Conservation (phyloP, 108 stramenopile species). For the Hondaea fermentalgiana region DNA sequence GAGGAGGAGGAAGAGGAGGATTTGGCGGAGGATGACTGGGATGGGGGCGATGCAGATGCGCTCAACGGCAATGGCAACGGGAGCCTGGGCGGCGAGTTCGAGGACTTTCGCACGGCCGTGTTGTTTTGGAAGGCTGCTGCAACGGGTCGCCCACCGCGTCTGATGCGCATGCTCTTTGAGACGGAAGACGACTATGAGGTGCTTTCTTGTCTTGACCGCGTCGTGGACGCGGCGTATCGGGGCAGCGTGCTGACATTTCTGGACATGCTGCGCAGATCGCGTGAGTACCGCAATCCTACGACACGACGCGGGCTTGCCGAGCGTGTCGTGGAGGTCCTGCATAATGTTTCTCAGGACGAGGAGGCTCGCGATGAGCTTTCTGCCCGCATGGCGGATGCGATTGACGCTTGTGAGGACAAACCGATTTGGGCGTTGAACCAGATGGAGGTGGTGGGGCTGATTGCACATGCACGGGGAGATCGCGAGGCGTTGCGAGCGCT, state of each 20-base stretch:
- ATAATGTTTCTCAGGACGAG: background rate
- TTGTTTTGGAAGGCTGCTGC: background rate
- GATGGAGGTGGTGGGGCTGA: background rate
- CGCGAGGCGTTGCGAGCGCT: background rate
- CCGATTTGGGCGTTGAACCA: constrained; percentile 6
- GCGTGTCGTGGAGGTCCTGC: background rate
- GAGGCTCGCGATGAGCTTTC: background rate
- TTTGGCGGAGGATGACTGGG: background rate
- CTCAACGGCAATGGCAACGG: background rate
- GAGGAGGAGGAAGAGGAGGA: background rate
- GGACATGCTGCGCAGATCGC: background rate
- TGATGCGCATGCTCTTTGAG: background rate
- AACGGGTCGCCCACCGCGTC: background rate
- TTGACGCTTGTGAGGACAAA: background rate
- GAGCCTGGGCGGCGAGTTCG: background rate
- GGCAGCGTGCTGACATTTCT: background rate
- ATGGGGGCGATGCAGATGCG: background rate
- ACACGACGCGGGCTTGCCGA: background rate
- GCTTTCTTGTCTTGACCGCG: background rate
- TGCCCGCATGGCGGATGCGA: background rate
- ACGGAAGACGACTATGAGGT: background rate
- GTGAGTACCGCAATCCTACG: background rate
- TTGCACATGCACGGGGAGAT: background rate
- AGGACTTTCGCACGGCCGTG: background rate
- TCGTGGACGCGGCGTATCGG: background rate